These are phyloP conservation scores for Myxozyma melibiosi DNA, from an alignment of 805 yeast species.

Conservation along the genomic window DNA sequence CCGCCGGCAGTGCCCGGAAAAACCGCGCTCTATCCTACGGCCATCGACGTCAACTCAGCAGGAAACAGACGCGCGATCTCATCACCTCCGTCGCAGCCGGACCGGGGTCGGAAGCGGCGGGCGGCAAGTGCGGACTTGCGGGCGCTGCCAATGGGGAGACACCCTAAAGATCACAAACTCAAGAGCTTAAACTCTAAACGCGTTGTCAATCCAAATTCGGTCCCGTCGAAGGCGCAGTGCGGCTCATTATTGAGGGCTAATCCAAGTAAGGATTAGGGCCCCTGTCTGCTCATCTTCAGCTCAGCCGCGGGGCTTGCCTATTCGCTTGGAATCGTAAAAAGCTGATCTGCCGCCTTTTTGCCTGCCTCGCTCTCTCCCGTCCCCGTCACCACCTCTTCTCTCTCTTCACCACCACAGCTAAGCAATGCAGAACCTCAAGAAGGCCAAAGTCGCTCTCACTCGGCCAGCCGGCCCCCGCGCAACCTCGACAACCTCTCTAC, in stretches of 20 bases:
- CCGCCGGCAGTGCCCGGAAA: too few species aligned
- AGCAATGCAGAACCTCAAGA: conserved; percentile 14
- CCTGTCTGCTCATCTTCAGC: not conserved
- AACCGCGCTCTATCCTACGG: too few species aligned
- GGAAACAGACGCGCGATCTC: too few species aligned
- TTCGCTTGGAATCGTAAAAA: too few species aligned
- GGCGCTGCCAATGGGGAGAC: too few species aligned
- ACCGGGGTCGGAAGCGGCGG: too few species aligned
- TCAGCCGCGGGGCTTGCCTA: not conserved
- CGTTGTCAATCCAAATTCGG: not conserved
- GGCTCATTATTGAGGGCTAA: not conserved
- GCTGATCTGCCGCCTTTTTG: conserved; percentile 6
- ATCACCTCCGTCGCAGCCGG: too few species aligned
- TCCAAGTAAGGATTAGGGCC: not conserved
- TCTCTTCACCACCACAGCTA: not conserved
- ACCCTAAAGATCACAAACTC: too few species aligned
- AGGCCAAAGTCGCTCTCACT: conserved; percentile 18
- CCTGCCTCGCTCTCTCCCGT: not conserved
- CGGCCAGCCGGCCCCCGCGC: conserved; percentile 24
- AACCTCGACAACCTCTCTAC: conserved; percentile 4
- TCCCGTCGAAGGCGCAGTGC: not conserved
- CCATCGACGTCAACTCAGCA: too few species aligned
- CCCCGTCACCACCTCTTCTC: not conserved
- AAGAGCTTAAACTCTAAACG: not conserved
- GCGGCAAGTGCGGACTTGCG: too few species aligned